Percentiles rank a stretch among this genome's conserved stretches.
Evolutionary conservation across 371 early-diverging fungal genomes (phyloP).

Genomic region (Nematocida ironsii): DNA sequence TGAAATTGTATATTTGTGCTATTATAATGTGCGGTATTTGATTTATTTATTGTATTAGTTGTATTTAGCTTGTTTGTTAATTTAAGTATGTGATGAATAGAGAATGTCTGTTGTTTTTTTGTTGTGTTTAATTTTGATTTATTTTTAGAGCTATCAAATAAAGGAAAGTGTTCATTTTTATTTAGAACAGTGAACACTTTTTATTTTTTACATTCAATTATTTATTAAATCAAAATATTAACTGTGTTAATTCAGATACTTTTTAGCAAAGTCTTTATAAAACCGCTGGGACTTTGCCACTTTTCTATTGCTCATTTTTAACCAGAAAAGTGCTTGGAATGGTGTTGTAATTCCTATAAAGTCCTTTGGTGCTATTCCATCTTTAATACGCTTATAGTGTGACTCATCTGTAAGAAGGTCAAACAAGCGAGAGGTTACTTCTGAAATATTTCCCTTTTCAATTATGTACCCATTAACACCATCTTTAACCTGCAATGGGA

Average conservation of each 20-base stretch:
- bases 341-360: constrained; percentile 56
- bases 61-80: too few relatives aligned
- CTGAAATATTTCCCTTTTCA: constrained; percentile 72
- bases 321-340: constrained; percentile 61
- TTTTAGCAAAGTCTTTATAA: constrained; percentile 24
- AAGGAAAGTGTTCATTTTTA: too few relatives aligned
- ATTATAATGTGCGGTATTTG: too few relatives aligned
- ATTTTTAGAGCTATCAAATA: too few relatives aligned
- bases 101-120: too few relatives aligned
- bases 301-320: constrained; percentile 30
- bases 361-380: constrained; percentile 42
- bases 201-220: too few relatives aligned
- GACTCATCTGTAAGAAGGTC: constrained; percentile 71
- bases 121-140: too few relatives aligned
- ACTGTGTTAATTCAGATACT: constrained; percentile 22
- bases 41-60: too few relatives aligned
- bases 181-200: too few relatives aligned
- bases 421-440: constrained; percentile 72
- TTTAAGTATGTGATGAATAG: too few relatives aligned
- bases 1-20: too few relatives aligned
- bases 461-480: constrained; percentile 74
- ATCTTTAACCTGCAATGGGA: constrained; percentile 76
- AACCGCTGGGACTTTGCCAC: background rate
- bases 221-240: too few relatives aligned
- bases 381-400: constrained; percentile 21